phyloP scores from a whole-genome alignment of 176 grass and related monocot species.

The Alopecurus myosuroides region DNA sequence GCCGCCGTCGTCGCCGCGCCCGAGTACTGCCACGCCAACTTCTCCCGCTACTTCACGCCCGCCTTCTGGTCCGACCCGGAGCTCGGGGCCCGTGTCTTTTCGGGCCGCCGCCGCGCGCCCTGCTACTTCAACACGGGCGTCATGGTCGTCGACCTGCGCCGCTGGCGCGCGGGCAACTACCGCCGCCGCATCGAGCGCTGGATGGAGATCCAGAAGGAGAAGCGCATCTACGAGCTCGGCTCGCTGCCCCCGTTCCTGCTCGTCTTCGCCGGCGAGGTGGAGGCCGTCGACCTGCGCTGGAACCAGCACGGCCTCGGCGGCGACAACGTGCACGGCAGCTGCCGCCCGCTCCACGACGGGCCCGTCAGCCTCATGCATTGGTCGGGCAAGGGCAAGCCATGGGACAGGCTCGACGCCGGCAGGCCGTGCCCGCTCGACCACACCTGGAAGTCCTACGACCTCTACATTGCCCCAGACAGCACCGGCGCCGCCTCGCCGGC shows the following conservation, averaged over 20 bases:
- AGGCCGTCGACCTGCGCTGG: conserved; percentile 62
- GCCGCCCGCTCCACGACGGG: conserved; percentile 63
- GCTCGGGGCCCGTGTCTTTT: conserved; percentile 50
- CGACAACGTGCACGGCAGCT: conserved; percentile 64
- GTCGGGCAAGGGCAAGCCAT: conserved; percentile 79
- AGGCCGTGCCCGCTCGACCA: conserved; percentile 60
- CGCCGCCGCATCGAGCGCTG: conserved; percentile 61
- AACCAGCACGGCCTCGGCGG: conserved; percentile 84
- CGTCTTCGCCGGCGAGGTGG: conserved; percentile 77
- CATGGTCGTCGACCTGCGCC: conserved; percentile 76
- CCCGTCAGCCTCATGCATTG: conserved; percentile 83
- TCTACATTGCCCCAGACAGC: conserved; percentile 30
- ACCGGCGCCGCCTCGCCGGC: conserved; percentile 3
- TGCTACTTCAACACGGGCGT: conserved; percentile 99
- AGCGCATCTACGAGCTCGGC: conserved; percentile 73
- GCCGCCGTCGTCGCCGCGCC: conserved; percentile 80
- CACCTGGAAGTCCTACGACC: conserved; percentile 65
- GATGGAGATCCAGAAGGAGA: conserved; percentile 72
- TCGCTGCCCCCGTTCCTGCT: conserved; percentile 68
- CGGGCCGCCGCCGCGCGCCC: conserved; percentile 38
- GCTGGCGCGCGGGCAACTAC: conserved; percentile 54
- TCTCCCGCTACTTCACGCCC: conserved; percentile 81
- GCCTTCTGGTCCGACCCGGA: conserved; percentile 70
- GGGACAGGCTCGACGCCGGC: conserved; percentile 73
- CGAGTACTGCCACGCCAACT: conserved; percentile 97